phyloP scores from a whole-genome alignment of 129 eudicot species.

The Silybum marianum region DNA sequence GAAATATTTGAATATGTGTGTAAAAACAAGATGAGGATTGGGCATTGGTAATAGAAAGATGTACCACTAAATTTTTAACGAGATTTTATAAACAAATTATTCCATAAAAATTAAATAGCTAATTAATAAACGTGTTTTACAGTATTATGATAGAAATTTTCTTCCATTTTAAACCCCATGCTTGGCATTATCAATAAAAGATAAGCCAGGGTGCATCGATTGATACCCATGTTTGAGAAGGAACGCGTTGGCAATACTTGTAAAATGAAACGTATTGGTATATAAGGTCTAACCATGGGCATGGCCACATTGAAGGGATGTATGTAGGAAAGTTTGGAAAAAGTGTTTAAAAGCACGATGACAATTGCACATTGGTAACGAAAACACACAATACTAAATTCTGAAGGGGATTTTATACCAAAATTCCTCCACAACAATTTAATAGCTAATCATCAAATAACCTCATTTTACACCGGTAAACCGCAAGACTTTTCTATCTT shows the following conservation, averaged over 20 bases:
- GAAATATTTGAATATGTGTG: too few relatives aligned
- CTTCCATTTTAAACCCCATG: not conserved
- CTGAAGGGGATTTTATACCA: not conserved
- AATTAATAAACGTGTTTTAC: not conserved
- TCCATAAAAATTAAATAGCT: not conserved
- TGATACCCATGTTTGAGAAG: not conserved
- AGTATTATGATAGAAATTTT: not conserved
- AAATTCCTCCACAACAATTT: not conserved
- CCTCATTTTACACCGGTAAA: too few relatives aligned
- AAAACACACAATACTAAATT: too few relatives aligned
- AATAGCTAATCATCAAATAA: not conserved
- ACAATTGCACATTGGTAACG: not conserved
- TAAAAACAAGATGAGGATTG: too few relatives aligned
- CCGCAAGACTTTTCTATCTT: too few relatives aligned
- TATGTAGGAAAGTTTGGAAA: not conserved
- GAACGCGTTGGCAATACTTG: not conserved
- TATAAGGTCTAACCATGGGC: not conserved
- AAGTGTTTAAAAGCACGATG: not conserved
- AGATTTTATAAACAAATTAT: not conserved
- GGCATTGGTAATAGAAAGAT: too few relatives aligned
- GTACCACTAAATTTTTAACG: not conserved
- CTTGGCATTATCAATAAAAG: not conserved
- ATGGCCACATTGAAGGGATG: not conserved
- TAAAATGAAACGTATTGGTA: not conserved
- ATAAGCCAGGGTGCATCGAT: not conserved